phyloP scores from a whole-genome alignment of 805 yeast genomes.

The Pichia paraexigua region DNA sequence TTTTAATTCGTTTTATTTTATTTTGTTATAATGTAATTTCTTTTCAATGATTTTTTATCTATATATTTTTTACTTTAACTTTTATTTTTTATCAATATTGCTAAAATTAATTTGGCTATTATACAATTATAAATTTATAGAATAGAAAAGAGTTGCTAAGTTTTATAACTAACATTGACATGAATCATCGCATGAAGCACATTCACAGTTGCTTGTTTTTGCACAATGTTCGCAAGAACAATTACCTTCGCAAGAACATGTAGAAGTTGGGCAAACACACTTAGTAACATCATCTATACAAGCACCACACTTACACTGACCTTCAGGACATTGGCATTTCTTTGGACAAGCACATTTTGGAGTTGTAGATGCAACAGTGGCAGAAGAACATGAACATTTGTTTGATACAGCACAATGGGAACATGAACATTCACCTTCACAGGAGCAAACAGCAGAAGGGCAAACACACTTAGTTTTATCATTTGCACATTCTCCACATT shows the following conservation, averaged over 20 bases:
- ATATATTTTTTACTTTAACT: neutral
- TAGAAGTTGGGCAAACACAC: slow-evolving; percentile 8
- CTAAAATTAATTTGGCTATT: no score
- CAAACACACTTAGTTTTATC: slow-evolving; percentile 6
- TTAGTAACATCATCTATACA: slow-evolving; percentile 4
- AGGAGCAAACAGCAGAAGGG: slow-evolving; percentile 7
- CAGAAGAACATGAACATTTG: neutral
- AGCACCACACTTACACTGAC: slow-evolving; percentile 8
- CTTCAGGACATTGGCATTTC: slow-evolving; percentile 8
- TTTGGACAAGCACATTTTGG: slow-evolving; percentile 10
- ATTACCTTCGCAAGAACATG: slow-evolving; percentile 7
- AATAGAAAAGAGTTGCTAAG: neutral
- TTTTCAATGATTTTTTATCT: neutral
- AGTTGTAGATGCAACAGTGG: neutral
- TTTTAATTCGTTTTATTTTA: neutral
- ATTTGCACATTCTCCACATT: slow-evolving; percentile 5
- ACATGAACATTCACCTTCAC: slow-evolving; percentile 5
- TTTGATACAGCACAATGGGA: neutral
- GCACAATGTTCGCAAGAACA: neutral
- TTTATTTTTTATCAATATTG: no score
- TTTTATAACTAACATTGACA: neutral
- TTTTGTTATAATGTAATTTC: no score
- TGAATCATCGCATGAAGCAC: neutral
- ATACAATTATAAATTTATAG: no score
- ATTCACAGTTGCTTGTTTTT: neutral